Evolutionary conservation across 106 monocot genomes (phyloP).

Genomic region (Alisma plantagoaquatica): DNA sequence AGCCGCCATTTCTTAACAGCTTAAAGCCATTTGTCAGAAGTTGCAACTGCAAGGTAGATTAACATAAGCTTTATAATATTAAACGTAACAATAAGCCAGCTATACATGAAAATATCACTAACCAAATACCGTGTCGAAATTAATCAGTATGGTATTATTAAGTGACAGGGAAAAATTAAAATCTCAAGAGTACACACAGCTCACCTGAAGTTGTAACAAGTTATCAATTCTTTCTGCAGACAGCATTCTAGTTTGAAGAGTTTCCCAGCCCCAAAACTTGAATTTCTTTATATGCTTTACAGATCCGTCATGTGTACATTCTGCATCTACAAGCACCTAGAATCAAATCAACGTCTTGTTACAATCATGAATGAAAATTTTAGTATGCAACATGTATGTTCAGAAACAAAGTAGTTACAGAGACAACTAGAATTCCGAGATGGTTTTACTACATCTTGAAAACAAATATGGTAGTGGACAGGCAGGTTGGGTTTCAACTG

Average conservation of each 20-base stretch:
- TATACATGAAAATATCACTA: too few relatives aligned
- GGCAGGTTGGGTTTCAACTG: too few relatives aligned
- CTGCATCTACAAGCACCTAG: conserved; percentile 95
- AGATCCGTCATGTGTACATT: conserved; percentile 99
- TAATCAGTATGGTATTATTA: too few relatives aligned
- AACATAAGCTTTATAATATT: too few relatives aligned
- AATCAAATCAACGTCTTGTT: conserved; percentile 5
- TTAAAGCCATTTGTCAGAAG: conserved; percentile 89
- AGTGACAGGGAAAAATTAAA: too few relatives aligned
- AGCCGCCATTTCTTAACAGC: conserved; percentile 75
- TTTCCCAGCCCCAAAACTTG: conserved; percentile 94
- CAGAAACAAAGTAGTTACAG: neutral
- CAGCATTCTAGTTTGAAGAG: conserved; percentile 70
- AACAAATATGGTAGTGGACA: too few relatives aligned
- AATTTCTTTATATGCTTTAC: conserved; percentile 95
- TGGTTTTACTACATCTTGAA: neutral
- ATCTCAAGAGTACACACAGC: too few relatives aligned
- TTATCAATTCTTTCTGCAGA: conserved; percentile 67
- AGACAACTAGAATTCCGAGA: neutral
- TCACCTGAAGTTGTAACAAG: conserved; percentile 73
- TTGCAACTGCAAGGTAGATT: conserved; percentile 32
- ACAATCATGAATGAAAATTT: too few relatives aligned
- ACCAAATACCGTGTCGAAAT: too few relatives aligned
- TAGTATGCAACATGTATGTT: neutral
- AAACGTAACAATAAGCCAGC: neutral